Percentiles rank a stretch among this genome's conserved stretches.
These are phyloP conservation scores for Macrophomina tecta DNA, from an alignment of 2,329 filamentous ascomycete genomes.

Conservation along the genomic window DNA sequence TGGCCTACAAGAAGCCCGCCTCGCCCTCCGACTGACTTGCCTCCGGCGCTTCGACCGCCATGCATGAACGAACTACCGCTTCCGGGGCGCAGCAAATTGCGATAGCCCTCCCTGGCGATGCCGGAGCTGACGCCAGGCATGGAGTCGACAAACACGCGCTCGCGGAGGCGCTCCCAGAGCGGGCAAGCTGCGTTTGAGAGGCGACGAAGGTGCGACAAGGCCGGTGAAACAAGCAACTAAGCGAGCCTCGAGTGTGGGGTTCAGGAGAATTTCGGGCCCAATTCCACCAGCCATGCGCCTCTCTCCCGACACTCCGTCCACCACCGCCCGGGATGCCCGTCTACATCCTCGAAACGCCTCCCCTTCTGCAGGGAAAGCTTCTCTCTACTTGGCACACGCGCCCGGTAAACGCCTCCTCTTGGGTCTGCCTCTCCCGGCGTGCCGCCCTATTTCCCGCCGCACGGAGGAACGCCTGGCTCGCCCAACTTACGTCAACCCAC, in stretches of 20 bases:
- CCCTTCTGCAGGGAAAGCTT: background rate
- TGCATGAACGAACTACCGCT: slow-evolving; percentile 4
- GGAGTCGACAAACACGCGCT: slow-evolving; percentile 11
- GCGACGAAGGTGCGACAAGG: background rate
- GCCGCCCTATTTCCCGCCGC: background rate
- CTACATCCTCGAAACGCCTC: background rate
- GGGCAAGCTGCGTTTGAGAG: background rate
- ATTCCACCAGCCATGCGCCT: slow-evolving; percentile 15
- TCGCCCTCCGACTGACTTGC: background rate
- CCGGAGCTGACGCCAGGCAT: background rate
- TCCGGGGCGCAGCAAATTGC: slow-evolving; percentile 3
- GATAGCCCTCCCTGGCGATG: background rate
- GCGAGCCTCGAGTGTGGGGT: slow-evolving; percentile 10
- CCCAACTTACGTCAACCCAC: slow-evolving; percentile 15
- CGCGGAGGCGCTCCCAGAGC: background rate
- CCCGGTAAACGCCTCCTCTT: background rate
- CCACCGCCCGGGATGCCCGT: background rate
- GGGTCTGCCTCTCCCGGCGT: background rate
- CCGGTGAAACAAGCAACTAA: slow-evolving; percentile 20
- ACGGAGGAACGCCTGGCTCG: background rate
- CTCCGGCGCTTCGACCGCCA: background rate
- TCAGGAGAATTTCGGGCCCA: slow-evolving; percentile 12
- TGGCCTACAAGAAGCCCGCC: slow-evolving; percentile 1
- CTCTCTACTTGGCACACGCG: slow-evolving; percentile 16
- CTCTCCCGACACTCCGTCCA: slow-evolving; percentile 18